Evolutionary conservation across 2,329 filamentous ascomycete species (phyloP).

Genomic region (Lanzia echinophila): DNA sequence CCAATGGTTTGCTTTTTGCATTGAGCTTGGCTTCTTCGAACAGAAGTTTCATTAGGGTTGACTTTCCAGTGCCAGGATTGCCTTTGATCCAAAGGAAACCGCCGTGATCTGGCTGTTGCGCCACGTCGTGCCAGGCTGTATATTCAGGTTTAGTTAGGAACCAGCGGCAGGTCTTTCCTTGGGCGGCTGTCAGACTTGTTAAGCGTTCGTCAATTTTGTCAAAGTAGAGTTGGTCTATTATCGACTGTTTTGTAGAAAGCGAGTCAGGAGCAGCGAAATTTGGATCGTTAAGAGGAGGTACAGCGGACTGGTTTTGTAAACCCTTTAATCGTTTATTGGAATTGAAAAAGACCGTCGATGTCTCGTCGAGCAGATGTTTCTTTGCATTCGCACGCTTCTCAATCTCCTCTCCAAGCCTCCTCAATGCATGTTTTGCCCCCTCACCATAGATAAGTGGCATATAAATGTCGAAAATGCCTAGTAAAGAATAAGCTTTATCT

Average conservation of each 20-base stretch:
- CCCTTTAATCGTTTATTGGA: slow-evolving; percentile 14
- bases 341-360: slow-evolving; percentile 5
- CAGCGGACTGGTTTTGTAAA: slow-evolving; percentile 1
- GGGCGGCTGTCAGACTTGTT: slow-evolving; percentile 32
- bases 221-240: slow-evolving; percentile 34
- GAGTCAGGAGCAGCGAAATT: not conserved
- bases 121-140: slow-evolving; percentile 33
- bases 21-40: slow-evolving; percentile 25
- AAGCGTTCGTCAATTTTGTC: slow-evolving; percentile 35
- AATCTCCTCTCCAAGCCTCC: slow-evolving; percentile 32
- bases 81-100: slow-evolving; percentile 44
- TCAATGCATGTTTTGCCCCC: slow-evolving; percentile 27
- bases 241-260: slow-evolving; percentile 12
- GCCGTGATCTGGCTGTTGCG: slow-evolving; percentile 26
- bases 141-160: slow-evolving; percentile 32
- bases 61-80: slow-evolving; percentile 42
- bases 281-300: not conserved
- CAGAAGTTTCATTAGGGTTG: slow-evolving; percentile 36
- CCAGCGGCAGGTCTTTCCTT: slow-evolving; percentile 37
- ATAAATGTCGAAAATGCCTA: slow-evolving; percentile 39
- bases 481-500: slow-evolving; percentile 34
- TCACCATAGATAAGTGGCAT: slow-evolving; percentile 40
- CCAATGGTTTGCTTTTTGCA: slow-evolving; percentile 14
- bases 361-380: slow-evolving; percentile 14
- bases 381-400: slow-evolving; percentile 3